Evolutionary conservation across 306 rosid genomes (phyloP).

Genomic region (Dalbergia cochinchinensis): DNA sequence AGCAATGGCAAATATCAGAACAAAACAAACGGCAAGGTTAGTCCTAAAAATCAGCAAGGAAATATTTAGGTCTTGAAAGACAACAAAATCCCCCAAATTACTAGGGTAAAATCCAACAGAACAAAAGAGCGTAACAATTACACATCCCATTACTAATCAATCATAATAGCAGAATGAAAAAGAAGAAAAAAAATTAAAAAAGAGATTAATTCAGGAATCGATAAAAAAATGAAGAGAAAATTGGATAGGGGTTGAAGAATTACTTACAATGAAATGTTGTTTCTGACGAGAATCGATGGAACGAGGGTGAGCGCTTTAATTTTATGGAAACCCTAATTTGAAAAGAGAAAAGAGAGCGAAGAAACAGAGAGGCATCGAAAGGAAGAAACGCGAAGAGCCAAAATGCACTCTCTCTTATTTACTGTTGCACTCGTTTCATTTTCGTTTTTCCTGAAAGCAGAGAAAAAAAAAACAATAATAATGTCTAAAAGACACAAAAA

Average conservation of each 20-base stretch:
- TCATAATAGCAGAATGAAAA: not conserved
- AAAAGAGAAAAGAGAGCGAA: slow-evolving; percentile 57
- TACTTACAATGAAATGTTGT: slow-evolving; percentile 61
- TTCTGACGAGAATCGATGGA: slow-evolving; percentile 30
- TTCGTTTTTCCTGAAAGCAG: slow-evolving; percentile 59
- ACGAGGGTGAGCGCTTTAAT: slow-evolving; percentile 30
- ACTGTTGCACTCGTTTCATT: slow-evolving; percentile 30
- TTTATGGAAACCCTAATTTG: slow-evolving; percentile 83
- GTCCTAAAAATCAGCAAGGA: slow-evolving; percentile 27
- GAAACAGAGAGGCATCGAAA: slow-evolving; percentile 46
- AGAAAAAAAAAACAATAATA: slow-evolving; percentile 39
- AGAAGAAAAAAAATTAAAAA: not conserved
- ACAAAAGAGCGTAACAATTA: not conserved
- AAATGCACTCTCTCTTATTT: slow-evolving; percentile 14
- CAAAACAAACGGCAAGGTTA: not conserved
- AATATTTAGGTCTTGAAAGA: not conserved
- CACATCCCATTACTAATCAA: slow-evolving; percentile 8
- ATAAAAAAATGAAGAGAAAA: not conserved
- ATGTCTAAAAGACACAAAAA: slow-evolving; percentile 36
- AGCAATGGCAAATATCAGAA: not conserved
- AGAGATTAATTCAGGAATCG: not conserved
- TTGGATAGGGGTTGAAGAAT: not conserved
- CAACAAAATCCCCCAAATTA: not conserved
- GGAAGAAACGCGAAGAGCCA: not conserved
- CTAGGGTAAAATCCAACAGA: not conserved